Percentiles rank a stretch among this genome's conserved stretches.
phyloP scores from a whole-genome alignment of 129 eudicot species.

The Daucus carota region DNA sequence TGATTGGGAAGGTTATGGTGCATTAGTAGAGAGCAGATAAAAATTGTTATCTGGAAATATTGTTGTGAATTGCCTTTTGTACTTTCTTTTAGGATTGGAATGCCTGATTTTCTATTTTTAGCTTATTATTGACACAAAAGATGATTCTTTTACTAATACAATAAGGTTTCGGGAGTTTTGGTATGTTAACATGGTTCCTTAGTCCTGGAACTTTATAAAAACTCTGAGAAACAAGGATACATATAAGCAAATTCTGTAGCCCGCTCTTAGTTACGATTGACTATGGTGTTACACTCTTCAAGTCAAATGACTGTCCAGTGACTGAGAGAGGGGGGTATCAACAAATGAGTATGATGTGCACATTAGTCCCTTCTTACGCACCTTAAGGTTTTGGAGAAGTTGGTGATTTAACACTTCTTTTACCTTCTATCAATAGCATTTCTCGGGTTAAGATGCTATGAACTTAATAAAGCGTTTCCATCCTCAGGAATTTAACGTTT shows the following conservation, averaged over 20 bases:
- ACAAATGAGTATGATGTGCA: background rate
- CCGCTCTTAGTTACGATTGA: background rate
- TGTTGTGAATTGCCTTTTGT: background rate
- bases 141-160: background rate
- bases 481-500: background rate
- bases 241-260: background rate
- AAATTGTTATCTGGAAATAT: background rate
- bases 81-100: background rate
- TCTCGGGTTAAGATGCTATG: background rate
- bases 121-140: background rate
- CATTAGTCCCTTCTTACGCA: background rate
- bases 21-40: background rate
- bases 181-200: background rate
- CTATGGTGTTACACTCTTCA: background rate
- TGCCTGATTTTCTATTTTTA: background rate
- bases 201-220: background rate
- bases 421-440: background rate
- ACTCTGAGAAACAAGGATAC: background rate
- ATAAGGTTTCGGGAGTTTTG: background rate
- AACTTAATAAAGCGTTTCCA: background rate
- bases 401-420: background rate
- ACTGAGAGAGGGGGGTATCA: background rate
- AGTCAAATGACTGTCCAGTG: background rate
- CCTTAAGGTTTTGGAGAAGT: background rate
- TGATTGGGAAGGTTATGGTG: background rate